Percentiles rank a stretch among this genome's conserved stretches.
phyloP scores from a whole-genome alignment of 2,329 filamentous ascomycete genomes.

The Furcasterigmium sp. region DNA sequence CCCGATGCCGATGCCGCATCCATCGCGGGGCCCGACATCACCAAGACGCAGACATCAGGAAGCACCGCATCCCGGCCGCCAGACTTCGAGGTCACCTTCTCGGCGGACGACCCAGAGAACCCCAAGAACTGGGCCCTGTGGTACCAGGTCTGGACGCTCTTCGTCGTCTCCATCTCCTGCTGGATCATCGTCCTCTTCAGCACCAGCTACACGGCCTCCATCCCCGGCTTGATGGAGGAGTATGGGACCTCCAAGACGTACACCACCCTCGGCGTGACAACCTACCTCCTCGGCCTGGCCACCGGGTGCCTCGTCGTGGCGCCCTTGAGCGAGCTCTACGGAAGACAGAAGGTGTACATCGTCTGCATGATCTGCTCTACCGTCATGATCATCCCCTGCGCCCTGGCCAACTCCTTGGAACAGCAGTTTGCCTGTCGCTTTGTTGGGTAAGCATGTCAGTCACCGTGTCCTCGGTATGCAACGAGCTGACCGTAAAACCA shows the following conservation, averaged over 20 bases:
- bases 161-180: slow-evolving; percentile 39
- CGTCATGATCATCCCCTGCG: slow-evolving; percentile 67
- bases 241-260: slow-evolving; percentile 56
- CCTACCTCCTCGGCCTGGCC: slow-evolving; percentile 72
- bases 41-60: background rate
- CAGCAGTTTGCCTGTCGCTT: slow-evolving; percentile 69
- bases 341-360: slow-evolving; percentile 64
- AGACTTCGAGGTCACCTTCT: slow-evolving; percentile 70
- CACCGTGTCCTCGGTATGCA: too few species aligned
- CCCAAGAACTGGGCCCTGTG: slow-evolving; percentile 63
- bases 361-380: slow-evolving; percentile 59
- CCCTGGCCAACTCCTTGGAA: slow-evolving; percentile 60
- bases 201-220: slow-evolving; percentile 71
- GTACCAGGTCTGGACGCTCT: slow-evolving; percentile 35
- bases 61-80: slow-evolving; percentile 40
- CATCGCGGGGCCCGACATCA: background rate
- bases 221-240: slow-evolving; percentile 62
- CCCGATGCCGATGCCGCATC: slow-evolving; percentile 23
- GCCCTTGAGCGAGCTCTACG: slow-evolving; percentile 67
- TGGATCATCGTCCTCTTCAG: slow-evolving; percentile 64
- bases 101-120: slow-evolving; percentile 56
- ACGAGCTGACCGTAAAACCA: too few species aligned
- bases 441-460: too few species aligned
- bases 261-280: slow-evolving; percentile 72
- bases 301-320: slow-evolving; percentile 67